A percentile compares a stretch with the other conserved stretches of the same genome.
Conservation (phyloP, 2,329 filamentous ascomycete genomes). For the Monosporascus sp. region DNA sequence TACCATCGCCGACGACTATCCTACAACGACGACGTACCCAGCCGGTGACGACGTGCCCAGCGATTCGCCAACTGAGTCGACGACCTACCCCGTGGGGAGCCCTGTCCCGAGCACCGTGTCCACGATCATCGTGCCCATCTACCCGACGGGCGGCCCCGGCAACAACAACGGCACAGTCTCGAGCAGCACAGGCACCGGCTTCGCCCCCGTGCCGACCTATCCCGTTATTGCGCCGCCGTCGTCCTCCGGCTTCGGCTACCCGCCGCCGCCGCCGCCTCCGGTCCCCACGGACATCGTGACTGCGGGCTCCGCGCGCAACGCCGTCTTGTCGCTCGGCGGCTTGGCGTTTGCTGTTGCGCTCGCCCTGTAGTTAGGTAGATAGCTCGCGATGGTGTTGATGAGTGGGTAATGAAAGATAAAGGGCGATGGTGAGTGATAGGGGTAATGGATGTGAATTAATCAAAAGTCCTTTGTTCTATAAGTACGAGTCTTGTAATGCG, state of each 20-base stretch:
- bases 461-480: too few relatives aligned
- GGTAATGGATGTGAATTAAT: too few relatives aligned
- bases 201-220: conserved; percentile 34
- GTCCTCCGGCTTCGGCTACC: conserved; percentile 4
- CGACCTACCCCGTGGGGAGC: conserved; percentile 27
- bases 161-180: conserved; percentile 56
- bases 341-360: conserved; percentile 9
- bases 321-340: conserved; percentile 10
- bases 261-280: conserved; percentile 3
- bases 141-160: conserved; percentile 58
- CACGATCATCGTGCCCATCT: conserved; percentile 52
- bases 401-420: not conserved
- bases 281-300: conserved; percentile 3
- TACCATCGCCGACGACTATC: not conserved
- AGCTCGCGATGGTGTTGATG: not conserved
- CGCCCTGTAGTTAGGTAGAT: not conserved
- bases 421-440: too few relatives aligned
- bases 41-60: not conserved
- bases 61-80: not conserved
- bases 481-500: too few relatives aligned
- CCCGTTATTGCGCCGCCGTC: conserved; percentile 1
- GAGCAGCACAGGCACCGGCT: conserved; percentile 59
- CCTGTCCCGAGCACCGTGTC: conserved; percentile 27
- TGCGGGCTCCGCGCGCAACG: conserved; percentile 14
- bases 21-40: not conserved